Conservation (phyloP, 1,139 yeast genomes). For the Saccharomycopsis hybrid region DNA sequence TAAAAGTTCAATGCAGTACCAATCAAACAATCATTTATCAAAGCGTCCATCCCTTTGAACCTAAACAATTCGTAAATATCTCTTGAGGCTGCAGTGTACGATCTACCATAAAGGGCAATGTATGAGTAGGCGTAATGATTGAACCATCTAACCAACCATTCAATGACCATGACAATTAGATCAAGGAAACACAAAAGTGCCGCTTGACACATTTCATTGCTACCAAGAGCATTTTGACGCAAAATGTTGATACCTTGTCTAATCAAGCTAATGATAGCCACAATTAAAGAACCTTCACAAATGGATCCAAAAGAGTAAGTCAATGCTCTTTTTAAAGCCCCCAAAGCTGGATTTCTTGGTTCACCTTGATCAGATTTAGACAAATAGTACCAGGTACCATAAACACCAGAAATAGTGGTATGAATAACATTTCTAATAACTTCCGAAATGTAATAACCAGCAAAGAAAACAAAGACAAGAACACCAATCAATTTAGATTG, state of each 20-base stretch:
- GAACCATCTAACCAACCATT: conserved; percentile 79
- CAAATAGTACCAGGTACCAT: conserved; percentile 87
- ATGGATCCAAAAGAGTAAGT: conserved; percentile 88
- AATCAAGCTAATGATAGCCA: conserved; percentile 63
- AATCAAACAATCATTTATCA: conserved; percentile 78
- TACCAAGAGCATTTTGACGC: conserved; percentile 47
- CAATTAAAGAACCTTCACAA: conserved; percentile 81
- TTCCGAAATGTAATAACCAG: conserved; percentile 82
- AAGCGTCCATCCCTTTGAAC: conserved; percentile 78
- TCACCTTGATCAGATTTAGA: conserved; percentile 72
- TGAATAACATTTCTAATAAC: conserved; percentile 82
- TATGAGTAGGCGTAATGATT: conserved; percentile 88
- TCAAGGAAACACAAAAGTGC: conserved; percentile 52
- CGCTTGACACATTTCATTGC: conserved; percentile 52
- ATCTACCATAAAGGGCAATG: conserved; percentile 80
- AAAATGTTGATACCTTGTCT: conserved; percentile 44
- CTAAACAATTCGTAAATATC: conserved; percentile 77
- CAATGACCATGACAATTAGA: conserved; percentile 56
- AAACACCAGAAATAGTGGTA: conserved; percentile 77
- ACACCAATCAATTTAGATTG: conserved; percentile 61
- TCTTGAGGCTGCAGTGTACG: conserved; percentile 67
- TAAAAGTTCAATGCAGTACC: conserved; percentile 71
- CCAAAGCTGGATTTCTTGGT: conserved; percentile 74
- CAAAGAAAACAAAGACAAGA: conserved; percentile 65
- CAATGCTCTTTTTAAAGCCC: conserved; percentile 76